Base-by-base conservation (phyloP, 192 early-diverging fungal genomes). In the Spizellomyces sp. region DNA sequence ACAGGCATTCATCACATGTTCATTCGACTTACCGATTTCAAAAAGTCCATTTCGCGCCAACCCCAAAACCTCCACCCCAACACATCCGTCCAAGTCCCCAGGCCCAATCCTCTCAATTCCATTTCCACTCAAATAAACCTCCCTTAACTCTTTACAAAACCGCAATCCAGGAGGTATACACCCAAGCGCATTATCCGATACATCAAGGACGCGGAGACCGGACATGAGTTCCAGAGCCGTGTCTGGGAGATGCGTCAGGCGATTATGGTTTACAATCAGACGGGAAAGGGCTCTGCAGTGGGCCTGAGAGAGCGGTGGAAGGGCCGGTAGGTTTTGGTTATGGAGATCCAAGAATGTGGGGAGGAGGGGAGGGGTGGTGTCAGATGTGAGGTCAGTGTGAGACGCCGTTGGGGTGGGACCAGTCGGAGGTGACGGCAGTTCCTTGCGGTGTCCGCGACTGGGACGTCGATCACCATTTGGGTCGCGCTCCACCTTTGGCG, bases 51-150 rank as follows among this genome's bases (percentile, higher is more conserved):
- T 36, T 36, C 27, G 27, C 27, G 27, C 27, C 27, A 36, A 36
- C 27, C 27, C 27, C 27, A 36, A 36, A 0, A 36, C 27, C 27
- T 36, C 27, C 7, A 68, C 36, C 54, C 21, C 14, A 5, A 44
- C 27, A 43, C 66, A 68, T 5, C 42, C 66, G 17, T 57, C 66
- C 19, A 68, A 42, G 14, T 68, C 66, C 27, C 27, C 27, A 7
- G 54, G 15, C 19, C 46, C 66, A 27, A 68, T 15, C 27, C 66
- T 52, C 52, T 68, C 66, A 14, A 68, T 68, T 4, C 66, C 66
- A 45, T 68, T 68, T 14, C 66, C 55, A 14, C 54, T 57, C 14
- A 68, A 15, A 56, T 27, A 36, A 14, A 68, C 54, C 55, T 68
- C 66, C 19, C 22, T 21, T 14, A 68, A 36, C 27, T 58, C 15